Percentiles rank a stretch among this genome's conserved stretches.
Conservation (phyloP, 371 early-diverging fungal species). For the Mortierella sp. region DNA sequence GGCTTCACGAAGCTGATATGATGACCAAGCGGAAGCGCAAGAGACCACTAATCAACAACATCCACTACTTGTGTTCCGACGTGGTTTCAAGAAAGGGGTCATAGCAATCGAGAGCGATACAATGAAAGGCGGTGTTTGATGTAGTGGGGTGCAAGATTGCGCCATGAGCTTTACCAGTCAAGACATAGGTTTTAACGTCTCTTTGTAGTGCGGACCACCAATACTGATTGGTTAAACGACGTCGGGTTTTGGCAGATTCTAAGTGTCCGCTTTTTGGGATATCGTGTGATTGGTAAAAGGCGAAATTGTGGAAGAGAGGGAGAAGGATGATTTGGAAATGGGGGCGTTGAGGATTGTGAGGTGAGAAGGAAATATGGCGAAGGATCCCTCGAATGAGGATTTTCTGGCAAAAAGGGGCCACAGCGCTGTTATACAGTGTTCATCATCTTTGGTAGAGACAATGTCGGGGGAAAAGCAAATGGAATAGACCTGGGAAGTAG, state of each 20-base stretch:
- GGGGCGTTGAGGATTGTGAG: constrained; percentile 16
- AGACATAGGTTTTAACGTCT: constrained; percentile 3
- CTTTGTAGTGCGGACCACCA: constrained; percentile 11
- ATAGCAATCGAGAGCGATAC: constrained; percentile 16
- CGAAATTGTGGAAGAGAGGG: constrained; percentile 6
- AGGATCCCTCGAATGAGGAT: constrained; percentile 6
- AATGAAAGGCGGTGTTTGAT: constrained; percentile 6
- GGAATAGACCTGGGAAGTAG: too few relatives aligned
- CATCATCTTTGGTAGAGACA: too few relatives aligned
- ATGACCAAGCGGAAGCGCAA: too few relatives aligned
- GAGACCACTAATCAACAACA: too few relatives aligned
- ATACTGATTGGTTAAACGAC: neutral
- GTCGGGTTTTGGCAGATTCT: constrained; percentile 6
- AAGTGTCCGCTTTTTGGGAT: constrained; percentile 16
- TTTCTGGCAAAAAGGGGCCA: too few relatives aligned
- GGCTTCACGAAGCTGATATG: too few relatives aligned
- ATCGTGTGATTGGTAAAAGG: constrained; percentile 15
- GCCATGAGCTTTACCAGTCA: neutral
- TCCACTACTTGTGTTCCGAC: too few relatives aligned
- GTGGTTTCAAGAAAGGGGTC: too few relatives aligned
- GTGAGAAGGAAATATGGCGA: constrained; percentile 8
- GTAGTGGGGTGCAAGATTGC: neutral
- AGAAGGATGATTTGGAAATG: constrained; percentile 6
- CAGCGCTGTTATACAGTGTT: too few relatives aligned
- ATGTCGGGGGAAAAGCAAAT: too few relatives aligned